Conservation (phyloP, 2,329 filamentous ascomycete genomes). For the Ascochyta rabiei region DNA sequence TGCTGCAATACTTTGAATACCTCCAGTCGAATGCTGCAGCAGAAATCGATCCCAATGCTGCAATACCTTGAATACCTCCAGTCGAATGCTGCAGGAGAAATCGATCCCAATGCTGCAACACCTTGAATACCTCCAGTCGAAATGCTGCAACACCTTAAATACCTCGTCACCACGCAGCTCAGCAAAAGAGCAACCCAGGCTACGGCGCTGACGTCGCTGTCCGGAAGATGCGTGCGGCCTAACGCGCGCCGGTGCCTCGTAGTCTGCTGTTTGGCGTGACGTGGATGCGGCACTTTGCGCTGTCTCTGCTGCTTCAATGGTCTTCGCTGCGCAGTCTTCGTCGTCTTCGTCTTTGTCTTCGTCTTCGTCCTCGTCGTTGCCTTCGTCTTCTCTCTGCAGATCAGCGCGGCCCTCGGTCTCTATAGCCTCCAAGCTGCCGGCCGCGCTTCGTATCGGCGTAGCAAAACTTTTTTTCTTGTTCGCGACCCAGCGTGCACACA, state of each 20-base stretch:
- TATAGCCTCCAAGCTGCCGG: not conserved
- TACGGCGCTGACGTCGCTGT: slow-evolving; percentile 12
- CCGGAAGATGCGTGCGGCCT: slow-evolving; percentile 6
- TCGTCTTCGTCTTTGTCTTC: no score
- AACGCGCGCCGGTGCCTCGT: slow-evolving; percentile 7
- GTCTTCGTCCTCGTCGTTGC: not conserved
- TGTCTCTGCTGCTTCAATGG: not conserved
- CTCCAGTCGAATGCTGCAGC: no score
- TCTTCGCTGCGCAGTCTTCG: not conserved
- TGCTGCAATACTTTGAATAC: not conserved
- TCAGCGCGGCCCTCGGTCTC: not conserved
- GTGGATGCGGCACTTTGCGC: slow-evolving; percentile 1
- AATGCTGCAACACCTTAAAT: not conserved
- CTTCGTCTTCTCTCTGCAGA: not conserved
- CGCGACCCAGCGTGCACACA: slow-evolving; percentile 4
- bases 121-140: not conserved
- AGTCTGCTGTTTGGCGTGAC: slow-evolving; percentile 11
- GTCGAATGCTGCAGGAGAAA: not conserved
- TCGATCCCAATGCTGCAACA: not conserved
- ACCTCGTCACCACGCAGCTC: not conserved
- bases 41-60: not conserved
- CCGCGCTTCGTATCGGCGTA: slow-evolving; percentile 9
- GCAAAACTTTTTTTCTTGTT: slow-evolving; percentile 6
- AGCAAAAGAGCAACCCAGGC: not conserved
- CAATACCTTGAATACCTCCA: not conserved